Percentiles rank a stretch among this genome's conserved stretches.
Evolutionary conservation across 768 basidiomycete species (phyloP).

Genomic region (Hericium alpestre): DNA sequence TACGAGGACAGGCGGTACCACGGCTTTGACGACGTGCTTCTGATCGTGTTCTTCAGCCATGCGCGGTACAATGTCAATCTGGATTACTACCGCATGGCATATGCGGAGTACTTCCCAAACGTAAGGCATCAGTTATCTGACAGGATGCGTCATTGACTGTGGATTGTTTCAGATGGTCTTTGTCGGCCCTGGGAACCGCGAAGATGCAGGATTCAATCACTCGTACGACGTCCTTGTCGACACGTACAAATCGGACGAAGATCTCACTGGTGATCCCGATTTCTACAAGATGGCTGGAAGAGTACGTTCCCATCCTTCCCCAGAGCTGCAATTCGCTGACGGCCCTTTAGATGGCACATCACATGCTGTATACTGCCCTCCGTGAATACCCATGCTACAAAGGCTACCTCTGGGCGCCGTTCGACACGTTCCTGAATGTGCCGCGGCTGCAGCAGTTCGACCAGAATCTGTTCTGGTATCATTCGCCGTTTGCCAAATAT

Average conservation of each 20-base stretch:
- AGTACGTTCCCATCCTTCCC: slow-evolving; percentile 18
- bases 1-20: slow-evolving; percentile 19
- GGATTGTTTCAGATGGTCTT: slow-evolving; percentile 30
- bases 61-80: slow-evolving; percentile 35
- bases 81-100: slow-evolving; percentile 36
- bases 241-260: slow-evolving; percentile 34
- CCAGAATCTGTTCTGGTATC: slow-evolving; percentile 38
- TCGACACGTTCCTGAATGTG: slow-evolving; percentile 39
- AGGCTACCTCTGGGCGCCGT: slow-evolving; percentile 44
- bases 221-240: slow-evolving; percentile 42
- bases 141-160: neutral
- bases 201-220: slow-evolving; percentile 36
- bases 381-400: slow-evolving; percentile 34
- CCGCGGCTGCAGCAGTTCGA: slow-evolving; percentile 37
- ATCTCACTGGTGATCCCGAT: slow-evolving; percentile 22
- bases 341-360: slow-evolving; percentile 32
- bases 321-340: neutral
- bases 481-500: slow-evolving; percentile 34
- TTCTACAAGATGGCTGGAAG: slow-evolving; percentile 35
- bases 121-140: slow-evolving; percentile 18
- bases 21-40: slow-evolving; percentile 30
- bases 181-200: slow-evolving; percentile 35
- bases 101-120: slow-evolving; percentile 39
- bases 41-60: slow-evolving; percentile 43
- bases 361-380: slow-evolving; percentile 41